Evolutionary conservation across 2,329 filamentous ascomycete genomes (phyloP), one percentile per base, ranked within the genome.

Genomic region (Cytospora leucostoma): DNA sequence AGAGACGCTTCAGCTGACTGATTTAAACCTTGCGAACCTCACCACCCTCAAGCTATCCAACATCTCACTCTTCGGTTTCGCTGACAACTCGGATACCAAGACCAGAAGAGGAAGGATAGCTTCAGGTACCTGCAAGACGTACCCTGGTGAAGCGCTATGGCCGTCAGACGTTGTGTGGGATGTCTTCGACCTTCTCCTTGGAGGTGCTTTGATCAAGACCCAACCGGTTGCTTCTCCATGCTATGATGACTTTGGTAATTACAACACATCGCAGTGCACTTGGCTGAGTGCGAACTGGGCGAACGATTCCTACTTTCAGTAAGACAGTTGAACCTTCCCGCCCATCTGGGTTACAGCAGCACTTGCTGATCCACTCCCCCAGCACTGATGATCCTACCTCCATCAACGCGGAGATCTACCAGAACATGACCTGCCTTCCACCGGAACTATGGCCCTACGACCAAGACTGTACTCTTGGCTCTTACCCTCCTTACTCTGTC

Each of bases 401-500:
- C 0, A 68, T 75, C 32, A 76, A 76, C 70, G 76, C 69, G 58
- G 74, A 73, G 12, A 34, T 76, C 1, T 76, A 72, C 61, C 66
- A 74, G 54, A 72, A 72, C 2, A 62, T 68, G 2, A 74, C 73
- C 13, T 75, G 73, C 32, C 40, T 67, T 50, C 66, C 66, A 13
- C 59, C 66, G 1, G 56, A 17, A 11, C 47, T 63, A 50, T 65
- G 59, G 13, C 64, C 67, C 34, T 49, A 61, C 21, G 51, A 50
- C 38, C 55, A 40, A 7, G 68, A 66, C 1, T 79, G 78, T 63
- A 75, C 70, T 0, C 61, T 78, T 0, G 78, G 78, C 1, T 76
- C 74, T 4, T 75, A 76, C 64, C 77, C 78, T 0, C 65, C 70
- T 1, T 80, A 79, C 54, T 72, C 75, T 0, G 70, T 81, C 33